Conservation (phyloP, 257 asterid species). For the Nicotiana obtusifolia region DNA sequence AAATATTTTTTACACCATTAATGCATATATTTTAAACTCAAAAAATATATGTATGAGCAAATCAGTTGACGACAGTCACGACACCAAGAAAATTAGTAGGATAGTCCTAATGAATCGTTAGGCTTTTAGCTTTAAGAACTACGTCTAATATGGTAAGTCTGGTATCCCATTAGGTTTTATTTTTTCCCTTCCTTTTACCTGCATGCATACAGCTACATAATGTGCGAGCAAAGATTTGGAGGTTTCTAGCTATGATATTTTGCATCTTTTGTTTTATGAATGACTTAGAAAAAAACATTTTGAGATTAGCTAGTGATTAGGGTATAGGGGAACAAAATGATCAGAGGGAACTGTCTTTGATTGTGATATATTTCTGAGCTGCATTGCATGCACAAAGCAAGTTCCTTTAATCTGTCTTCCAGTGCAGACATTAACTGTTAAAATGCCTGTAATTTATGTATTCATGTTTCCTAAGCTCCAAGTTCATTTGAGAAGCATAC, state of each 20-base stretch:
- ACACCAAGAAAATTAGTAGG: neutral
- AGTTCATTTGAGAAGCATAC: neutral
- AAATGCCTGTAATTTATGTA: neutral
- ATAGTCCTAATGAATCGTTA: neutral
- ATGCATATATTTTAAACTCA: neutral
- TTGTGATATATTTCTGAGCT: neutral
- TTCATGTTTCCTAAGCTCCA: neutral
- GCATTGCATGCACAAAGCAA: neutral
- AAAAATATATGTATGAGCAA: neutral
- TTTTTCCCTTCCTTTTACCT: neutral
- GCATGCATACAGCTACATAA: neutral
- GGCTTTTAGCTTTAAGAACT: neutral
- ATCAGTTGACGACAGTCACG: neutral
- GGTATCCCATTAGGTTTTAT: neutral
- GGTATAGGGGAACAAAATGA: conserved; percentile 27
- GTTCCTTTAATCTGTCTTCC: neutral
- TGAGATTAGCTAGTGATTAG: neutral
- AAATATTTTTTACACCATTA: neutral
- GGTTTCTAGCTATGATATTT: neutral
- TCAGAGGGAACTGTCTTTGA: conserved; percentile 17
- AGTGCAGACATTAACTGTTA: neutral
- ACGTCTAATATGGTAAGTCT: neutral
- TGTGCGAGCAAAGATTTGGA: neutral
- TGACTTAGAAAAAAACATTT: neutral
- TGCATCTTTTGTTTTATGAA: conserved; percentile 8